A percentile compares a stretch with the other conserved stretches of the same genome.
Evolutionary conservation across 1,284 basidiomycete genomes (phyloP).

Genomic region (Ceratobasidium sp.): DNA sequence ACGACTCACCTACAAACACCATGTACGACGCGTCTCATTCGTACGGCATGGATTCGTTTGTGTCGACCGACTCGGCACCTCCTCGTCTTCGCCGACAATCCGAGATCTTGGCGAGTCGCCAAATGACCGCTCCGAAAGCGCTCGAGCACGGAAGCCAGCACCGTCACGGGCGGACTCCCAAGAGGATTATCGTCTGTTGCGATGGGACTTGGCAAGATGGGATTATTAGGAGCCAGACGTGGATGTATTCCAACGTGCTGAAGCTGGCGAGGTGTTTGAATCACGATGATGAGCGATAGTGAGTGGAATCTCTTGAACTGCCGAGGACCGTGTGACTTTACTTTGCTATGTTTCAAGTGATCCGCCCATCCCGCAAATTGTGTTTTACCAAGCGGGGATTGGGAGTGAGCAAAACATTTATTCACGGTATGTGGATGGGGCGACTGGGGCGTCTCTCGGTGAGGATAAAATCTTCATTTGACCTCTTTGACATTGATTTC

Average conservation of each 20-base stretch:
- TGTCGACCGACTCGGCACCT: conserved; percentile 32
- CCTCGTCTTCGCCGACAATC: conserved; percentile 24
- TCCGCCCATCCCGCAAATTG: conserved; percentile 35
- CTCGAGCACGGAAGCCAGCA: conserved; percentile 31
- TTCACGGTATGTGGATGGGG: conserved; percentile 23
- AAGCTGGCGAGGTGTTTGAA: conserved; percentile 59
- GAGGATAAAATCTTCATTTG: neutral
- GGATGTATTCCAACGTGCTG: conserved; percentile 39
- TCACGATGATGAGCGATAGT: conserved; percentile 63
- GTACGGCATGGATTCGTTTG: conserved; percentile 29
- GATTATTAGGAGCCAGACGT: conserved; percentile 12
- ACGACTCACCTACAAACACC: conserved; percentile 27
- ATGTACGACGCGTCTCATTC: neutral
- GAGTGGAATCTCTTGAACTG: conserved; percentile 42
- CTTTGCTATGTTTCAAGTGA: neutral
- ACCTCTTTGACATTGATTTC: neutral
- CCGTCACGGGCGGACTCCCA: conserved; percentile 17
- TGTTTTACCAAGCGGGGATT: conserved; percentile 35
- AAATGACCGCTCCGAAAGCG: conserved; percentile 36
- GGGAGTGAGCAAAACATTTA: conserved; percentile 34
- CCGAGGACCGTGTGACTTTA: neutral
- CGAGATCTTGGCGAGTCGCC: conserved; percentile 25
- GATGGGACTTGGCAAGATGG: conserved; percentile 38
- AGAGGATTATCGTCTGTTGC: conserved; percentile 35
- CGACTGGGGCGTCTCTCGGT: conserved; percentile 24